Percentiles rank a stretch among this genome's conserved stretches.
Conservation (phyloP, 495 filamentous ascomycete genomes). For the Hypoxylon lienhwacheense region DNA sequence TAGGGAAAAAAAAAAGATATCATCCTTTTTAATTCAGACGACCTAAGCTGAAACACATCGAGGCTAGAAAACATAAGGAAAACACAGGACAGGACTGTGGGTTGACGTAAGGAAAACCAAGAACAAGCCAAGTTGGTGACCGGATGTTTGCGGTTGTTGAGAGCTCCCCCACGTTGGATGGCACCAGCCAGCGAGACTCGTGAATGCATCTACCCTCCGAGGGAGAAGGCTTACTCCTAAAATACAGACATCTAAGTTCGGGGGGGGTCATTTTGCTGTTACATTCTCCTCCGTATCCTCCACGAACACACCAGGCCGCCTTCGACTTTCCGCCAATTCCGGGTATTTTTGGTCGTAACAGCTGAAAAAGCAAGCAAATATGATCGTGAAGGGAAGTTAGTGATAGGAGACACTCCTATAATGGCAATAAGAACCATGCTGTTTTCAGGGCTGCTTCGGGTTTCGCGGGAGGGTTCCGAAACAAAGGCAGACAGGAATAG, state of each 20-base stretch:
- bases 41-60: conserved; percentile 34
- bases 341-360: conserved; percentile 41
- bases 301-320: conserved; percentile 35
- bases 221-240: conserved; percentile 36
- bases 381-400: conserved; percentile 35
- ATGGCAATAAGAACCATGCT: conserved; percentile 15
- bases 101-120: conserved; percentile 42
- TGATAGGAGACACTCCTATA: conserved; percentile 23
- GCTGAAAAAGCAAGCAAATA: conserved; percentile 35
- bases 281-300: conserved; percentile 38
- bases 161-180: conserved; percentile 25
- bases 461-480: conserved; percentile 9
- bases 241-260: conserved; percentile 45
- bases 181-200: conserved; percentile 34
- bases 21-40: conserved; percentile 38
- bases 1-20: conserved; percentile 30
- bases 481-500: conserved; percentile 21
- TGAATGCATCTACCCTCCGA: conserved; percentile 26
- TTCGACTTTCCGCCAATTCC: conserved; percentile 35
- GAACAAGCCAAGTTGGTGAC: conserved; percentile 33
- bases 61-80: conserved; percentile 38
- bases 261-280: conserved; percentile 26
- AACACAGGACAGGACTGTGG: conserved; percentile 37
- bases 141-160: conserved; percentile 34
- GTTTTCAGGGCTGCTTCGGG: conserved; percentile 9